phyloP scores from a whole-genome alignment of 208 protist genomes.

The Leishmania martiniquensis region DNA sequence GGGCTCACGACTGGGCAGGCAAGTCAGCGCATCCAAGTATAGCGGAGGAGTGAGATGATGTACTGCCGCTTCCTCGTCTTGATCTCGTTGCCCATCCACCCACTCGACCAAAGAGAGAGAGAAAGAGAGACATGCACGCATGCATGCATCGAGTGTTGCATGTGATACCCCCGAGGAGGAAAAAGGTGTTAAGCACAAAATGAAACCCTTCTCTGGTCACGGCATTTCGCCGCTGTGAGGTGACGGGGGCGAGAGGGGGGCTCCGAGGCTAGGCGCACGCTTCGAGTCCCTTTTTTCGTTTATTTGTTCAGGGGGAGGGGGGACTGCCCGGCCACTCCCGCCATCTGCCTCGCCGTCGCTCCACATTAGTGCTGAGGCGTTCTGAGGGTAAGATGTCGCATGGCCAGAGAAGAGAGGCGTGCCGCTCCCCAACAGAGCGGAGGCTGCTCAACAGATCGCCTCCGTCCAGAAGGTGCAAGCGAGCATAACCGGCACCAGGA shows the following conservation, averaged over 20 bases:
- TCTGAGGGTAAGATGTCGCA: neutral
- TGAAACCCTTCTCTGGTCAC: neutral
- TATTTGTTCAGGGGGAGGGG: too few relatives aligned
- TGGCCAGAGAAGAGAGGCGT: neutral
- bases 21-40: neutral
- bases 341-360: neutral
- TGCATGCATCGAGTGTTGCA: neutral
- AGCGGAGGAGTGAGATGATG: neutral
- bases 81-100: neutral
- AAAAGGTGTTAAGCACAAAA: neutral
- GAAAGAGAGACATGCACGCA: neutral
- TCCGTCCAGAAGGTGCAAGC: slow-evolving; percentile 64
- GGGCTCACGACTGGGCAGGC: neutral
- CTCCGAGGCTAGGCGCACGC: neutral
- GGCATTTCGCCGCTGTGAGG: too few relatives aligned
- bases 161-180: neutral
- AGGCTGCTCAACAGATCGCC: slow-evolving; percentile 24
- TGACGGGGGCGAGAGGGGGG: too few relatives aligned
- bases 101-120: neutral
- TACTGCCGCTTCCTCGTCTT: neutral
- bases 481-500: slow-evolving; percentile 57
- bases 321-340: neutral
- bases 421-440: neutral
- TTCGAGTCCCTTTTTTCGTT: too few relatives aligned
- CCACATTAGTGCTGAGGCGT: neutral